Evolutionary conservation across 139 green algal genomes (phyloP), one percentile per base, ranked within the genome.

Genomic region (Tetratostichococcus sp.): DNA sequence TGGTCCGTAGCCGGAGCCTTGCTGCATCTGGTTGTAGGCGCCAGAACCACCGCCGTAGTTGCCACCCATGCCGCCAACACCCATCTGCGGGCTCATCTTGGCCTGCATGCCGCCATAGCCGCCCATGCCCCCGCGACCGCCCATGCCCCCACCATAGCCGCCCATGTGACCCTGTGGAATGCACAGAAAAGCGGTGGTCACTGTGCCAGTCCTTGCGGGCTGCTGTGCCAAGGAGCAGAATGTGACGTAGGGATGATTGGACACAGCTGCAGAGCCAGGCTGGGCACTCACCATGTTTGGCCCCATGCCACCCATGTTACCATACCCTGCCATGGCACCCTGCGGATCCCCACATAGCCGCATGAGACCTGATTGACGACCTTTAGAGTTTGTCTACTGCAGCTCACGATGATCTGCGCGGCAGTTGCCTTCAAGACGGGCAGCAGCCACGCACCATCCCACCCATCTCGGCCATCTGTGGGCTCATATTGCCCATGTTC

Each of bases 381-480:
- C 22, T 4, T 4, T 31, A 26, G n/a, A n/a, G n/a, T n/a, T n/a
- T n/a, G n/a, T n/a, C n/a, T n/a, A 66, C 25, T 66, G 58, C 25
- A n/a, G 4, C n/a, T n/a, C n/a, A n/a, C n/a, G n/a, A n/a, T n/a
- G n/a, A n/a, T n/a, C n/a, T n/a, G n/a, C n/a, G n/a, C n/a, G n/a
- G n/a, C n/a, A n/a, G n/a, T n/a, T n/a, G n/a, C n/a, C n/a, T n/a
- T n/a, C n/a, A n/a, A n/a, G n/a, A 66, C 23, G 58, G 70, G 72
- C 58, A 33, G 31, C 2, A 35, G 30, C 66, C 65, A 35, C 78
- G 65, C 42, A 68, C 72, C 76, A 80, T 77, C 71, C 71, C 62
- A 5, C 75, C 75, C 78, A 82, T 82, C 59, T 34, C 79, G 0
- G 35, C 65, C 65, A 77, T 58, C 22, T 67, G 43, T 19, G 31